A percentile compares a stretch with the other conserved stretches of the same genome.
Evolutionary conservation across 176 grass and related monocot genomes (phyloP).

Genomic region (Raddia guianensis): DNA sequence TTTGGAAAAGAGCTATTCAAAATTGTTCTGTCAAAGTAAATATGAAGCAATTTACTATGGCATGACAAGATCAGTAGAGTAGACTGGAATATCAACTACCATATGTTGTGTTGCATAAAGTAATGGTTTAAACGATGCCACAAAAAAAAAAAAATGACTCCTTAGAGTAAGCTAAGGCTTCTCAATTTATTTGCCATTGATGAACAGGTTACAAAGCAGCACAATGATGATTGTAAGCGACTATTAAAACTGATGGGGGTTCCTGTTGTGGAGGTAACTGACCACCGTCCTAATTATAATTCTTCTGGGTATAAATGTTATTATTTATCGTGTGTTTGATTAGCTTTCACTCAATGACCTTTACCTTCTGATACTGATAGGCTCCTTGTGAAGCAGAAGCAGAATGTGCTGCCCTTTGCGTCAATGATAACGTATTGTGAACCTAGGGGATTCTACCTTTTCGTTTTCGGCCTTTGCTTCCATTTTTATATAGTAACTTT

Average conservation of each 20-base stretch:
- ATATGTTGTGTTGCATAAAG: background rate
- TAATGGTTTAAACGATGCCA: background rate
- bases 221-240: conserved; percentile 93
- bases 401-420: conserved; percentile 85
- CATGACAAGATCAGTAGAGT: background rate
- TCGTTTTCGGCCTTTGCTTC: conserved; percentile 13
- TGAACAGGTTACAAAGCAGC: conserved; percentile 85
- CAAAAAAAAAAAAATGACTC: background rate
- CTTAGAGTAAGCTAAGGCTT: conserved; percentile 3
- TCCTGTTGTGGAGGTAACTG: conserved; percentile 88
- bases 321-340: background rate
- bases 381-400: conserved; percentile 96
- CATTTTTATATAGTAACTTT: conserved; percentile 10
- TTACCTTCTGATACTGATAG: conserved; percentile 42
- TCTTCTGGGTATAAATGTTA: background rate
- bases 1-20: background rate
- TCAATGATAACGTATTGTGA: conserved; percentile 60
- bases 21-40: background rate
- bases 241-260: conserved; percentile 95
- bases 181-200: conserved; percentile 22
- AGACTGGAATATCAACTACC: conserved; percentile 15
- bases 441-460: background rate
- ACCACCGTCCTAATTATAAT: too few species aligned
- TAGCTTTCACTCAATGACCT: background rate
- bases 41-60: background rate